Evolutionary conservation across 768 basidiomycete genomes (phyloP).

Genomic region (Tulasnella sp.): DNA sequence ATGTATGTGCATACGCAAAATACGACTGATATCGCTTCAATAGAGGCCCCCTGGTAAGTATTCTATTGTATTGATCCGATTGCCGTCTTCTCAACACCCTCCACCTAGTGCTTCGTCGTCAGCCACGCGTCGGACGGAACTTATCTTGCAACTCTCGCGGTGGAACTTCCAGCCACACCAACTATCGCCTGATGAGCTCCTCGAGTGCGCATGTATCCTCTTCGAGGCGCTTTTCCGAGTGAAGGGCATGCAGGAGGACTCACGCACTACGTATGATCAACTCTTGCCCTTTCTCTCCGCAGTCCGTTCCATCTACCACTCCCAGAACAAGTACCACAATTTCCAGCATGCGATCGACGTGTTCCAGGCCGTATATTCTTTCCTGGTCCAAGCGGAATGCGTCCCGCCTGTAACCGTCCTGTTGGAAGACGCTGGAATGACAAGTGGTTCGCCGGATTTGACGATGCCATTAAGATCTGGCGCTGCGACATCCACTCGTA

Average conservation of each 20-base stretch:
- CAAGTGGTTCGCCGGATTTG: conserved; percentile 20
- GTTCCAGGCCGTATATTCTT: conserved; percentile 81
- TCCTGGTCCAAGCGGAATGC: conserved; percentile 63
- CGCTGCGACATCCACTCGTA: conserved; percentile 22
- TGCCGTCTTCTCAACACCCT: not conserved
- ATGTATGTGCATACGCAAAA: conserved; percentile 72
- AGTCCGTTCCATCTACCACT: conserved; percentile 82
- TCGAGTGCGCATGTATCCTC: conserved; percentile 68
- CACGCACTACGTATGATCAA: conserved; percentile 44
- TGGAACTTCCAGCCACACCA: conserved; percentile 90
- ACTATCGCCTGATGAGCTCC: conserved; percentile 68
- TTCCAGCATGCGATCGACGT: conserved; percentile 96
- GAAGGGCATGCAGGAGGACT: conserved; percentile 39
- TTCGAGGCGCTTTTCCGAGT: conserved; percentile 72
- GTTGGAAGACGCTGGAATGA: conserved; percentile 32
- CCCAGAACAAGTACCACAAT: conserved; percentile 92
- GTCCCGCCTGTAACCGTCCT: conserved; percentile 68
- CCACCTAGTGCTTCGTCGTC: conserved; percentile 17
- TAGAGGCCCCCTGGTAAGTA: conserved; percentile 25
- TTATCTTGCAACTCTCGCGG: conserved; percentile 54
- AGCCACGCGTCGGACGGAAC: conserved; percentile 34
- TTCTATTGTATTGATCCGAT: not conserved
- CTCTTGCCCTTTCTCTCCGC: conserved; percentile 71
- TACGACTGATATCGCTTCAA: conserved; percentile 47
- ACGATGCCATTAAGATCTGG: not conserved